Evolutionary conservation across 371 early-diverging fungal genomes (phyloP).

Genomic region (Mucor saturninus): DNA sequence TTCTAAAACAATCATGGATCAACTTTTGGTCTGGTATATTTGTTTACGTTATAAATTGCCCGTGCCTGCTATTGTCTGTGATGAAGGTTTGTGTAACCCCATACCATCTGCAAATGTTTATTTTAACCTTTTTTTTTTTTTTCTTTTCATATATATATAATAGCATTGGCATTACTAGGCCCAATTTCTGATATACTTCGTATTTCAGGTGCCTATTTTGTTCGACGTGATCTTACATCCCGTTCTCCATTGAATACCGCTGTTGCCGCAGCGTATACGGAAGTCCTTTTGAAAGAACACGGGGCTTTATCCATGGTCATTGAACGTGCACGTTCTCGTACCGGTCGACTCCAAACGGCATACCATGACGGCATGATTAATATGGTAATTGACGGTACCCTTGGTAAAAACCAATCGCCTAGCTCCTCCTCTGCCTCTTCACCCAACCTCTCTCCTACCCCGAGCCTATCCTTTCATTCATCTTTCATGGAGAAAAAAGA

Average conservation of each 20-base stretch:
- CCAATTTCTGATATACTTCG: conserved; percentile 57
- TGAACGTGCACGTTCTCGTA: conserved; percentile 52
- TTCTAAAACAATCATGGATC: conserved; percentile 52
- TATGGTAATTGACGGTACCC: conserved; percentile 51
- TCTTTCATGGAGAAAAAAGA: conserved; percentile 22
- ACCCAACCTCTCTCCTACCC: conserved; percentile 13
- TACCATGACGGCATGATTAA: conserved; percentile 50
- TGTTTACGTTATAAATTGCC: conserved; percentile 51
- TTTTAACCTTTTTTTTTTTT: neutral
- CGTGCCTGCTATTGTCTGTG: conserved; percentile 55
- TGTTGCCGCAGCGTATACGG: conserved; percentile 52
- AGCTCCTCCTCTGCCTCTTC: neutral
- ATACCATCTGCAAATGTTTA: too few relatives aligned
- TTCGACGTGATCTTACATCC: conserved; percentile 42
- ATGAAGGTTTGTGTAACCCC: conserved; percentile 37
- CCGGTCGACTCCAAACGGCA: conserved; percentile 45
- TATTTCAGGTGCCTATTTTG: conserved; percentile 52
- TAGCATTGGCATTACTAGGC: conserved; percentile 49
- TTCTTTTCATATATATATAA: neutral
- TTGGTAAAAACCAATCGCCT: conserved; percentile 41
- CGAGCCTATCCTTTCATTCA: conserved; percentile 6
- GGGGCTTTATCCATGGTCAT: conserved; percentile 50
- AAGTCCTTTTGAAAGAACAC: conserved; percentile 48
- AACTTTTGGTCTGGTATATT: conserved; percentile 53
- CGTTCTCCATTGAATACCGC: conserved; percentile 53